Evolutionary conservation across 305 asterid species (phyloP).

Genomic region (Rubia tinctorum): DNA sequence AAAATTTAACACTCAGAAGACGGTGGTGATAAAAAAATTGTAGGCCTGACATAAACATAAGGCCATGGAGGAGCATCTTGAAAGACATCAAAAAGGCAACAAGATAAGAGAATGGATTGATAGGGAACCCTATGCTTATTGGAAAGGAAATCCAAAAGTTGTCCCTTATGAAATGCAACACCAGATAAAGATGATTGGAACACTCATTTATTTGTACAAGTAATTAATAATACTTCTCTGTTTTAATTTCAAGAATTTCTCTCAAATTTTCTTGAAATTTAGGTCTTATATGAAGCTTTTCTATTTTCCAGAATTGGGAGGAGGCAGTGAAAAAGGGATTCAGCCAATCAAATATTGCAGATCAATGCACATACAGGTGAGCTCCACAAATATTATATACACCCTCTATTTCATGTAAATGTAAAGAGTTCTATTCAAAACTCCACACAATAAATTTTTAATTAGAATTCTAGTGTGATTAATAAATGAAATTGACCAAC

Average conservation of each 20-base stretch:
- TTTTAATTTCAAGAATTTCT: background rate
- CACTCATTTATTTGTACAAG: slow-evolving; percentile 70
- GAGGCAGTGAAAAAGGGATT: slow-evolving; percentile 52
- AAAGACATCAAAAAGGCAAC: slow-evolving; percentile 73
- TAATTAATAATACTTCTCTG: slow-evolving; percentile 7
- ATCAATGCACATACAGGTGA: slow-evolving; percentile 84
- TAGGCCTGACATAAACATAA: slow-evolving; percentile 82
- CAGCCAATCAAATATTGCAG: slow-evolving; percentile 69
- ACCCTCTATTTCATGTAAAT: too few species aligned
- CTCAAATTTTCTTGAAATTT: too few species aligned
- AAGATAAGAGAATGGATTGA: slow-evolving; percentile 69
- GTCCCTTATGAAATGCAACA: slow-evolving; percentile 70
- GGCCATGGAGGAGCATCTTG: slow-evolving; percentile 76
- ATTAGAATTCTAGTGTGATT: too few species aligned
- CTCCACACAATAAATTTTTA: too few species aligned
- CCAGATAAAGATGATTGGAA: slow-evolving; percentile 60
- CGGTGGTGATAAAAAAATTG: slow-evolving; percentile 1
- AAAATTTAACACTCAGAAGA: too few species aligned
- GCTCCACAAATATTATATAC: background rate
- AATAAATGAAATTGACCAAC: too few species aligned
- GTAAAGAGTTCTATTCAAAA: too few species aligned
- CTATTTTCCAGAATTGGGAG: slow-evolving; percentile 58
- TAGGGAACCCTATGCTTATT: slow-evolving; percentile 82
- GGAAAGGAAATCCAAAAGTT: slow-evolving; percentile 88
- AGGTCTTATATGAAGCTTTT: background rate